A percentile compares a stretch with the other conserved stretches of the same genome.
These are phyloP conservation scores for Sclerotinia minor DNA, from an alignment of 2,329 filamentous ascomycete species.

Conservation along the genomic window DNA sequence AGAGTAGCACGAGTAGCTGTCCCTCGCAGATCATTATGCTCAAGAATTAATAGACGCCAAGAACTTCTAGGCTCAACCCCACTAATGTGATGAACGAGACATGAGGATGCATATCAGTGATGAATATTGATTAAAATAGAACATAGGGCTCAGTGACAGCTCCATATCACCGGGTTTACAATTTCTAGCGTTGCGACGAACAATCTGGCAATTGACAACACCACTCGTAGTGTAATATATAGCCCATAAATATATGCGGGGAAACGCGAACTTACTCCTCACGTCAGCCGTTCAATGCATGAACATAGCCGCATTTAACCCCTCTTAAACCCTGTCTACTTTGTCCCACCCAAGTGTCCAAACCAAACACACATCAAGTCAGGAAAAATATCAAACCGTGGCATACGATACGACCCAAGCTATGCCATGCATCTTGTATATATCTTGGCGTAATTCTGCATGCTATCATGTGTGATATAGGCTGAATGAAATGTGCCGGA, in stretches of 20 bases:
- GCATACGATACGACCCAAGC: slow-evolving; percentile 4
- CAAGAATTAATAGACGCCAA: too few relatives aligned
- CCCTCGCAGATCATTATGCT: too few relatives aligned
- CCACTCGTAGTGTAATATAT: background rate
- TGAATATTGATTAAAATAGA: too few relatives aligned
- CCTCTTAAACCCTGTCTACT: background rate
- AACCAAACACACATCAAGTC: background rate
- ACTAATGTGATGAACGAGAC: too few relatives aligned
- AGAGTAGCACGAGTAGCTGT: background rate
- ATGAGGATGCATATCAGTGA: too few relatives aligned
- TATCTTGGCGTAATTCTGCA: background rate
- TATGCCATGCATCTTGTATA: background rate
- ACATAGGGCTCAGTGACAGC: too few relatives aligned
- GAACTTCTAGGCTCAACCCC: too few relatives aligned
- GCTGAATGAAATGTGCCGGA: slow-evolving; percentile 3
- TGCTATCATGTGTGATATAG: background rate
- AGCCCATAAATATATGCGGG: background rate
- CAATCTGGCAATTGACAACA: background rate
- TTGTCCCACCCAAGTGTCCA: background rate
- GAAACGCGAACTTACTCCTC: background rate
- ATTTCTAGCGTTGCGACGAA: too few relatives aligned
- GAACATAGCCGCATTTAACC: background rate
- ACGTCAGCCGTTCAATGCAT: background rate
- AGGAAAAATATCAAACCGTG: background rate
- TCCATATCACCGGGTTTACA: too few relatives aligned